phyloP scores from a whole-genome alignment of 148 eudicot species.

The Nepenthes mirabilis region DNA sequence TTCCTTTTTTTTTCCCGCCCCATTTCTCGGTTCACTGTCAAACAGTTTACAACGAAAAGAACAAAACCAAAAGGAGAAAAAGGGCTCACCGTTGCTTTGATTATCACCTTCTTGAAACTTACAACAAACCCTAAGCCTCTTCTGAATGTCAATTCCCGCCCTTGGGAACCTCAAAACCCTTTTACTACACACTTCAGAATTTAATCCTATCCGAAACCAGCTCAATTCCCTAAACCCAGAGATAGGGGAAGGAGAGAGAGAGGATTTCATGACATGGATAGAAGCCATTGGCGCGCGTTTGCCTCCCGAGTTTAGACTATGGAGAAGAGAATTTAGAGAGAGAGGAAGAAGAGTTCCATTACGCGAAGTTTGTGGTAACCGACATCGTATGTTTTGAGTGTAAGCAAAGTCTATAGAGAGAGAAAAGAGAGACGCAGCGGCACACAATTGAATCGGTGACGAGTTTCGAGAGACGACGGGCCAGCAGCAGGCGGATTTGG shows the following conservation, averaged over 20 bases:
- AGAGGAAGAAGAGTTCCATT: slow-evolving; percentile 14
- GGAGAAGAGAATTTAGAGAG: neutral
- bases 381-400: neutral
- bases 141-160: slow-evolving; percentile 9
- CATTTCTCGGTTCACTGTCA: too few species aligned
- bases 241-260: slow-evolving; percentile 16
- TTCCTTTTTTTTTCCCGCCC: neutral
- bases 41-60: neutral
- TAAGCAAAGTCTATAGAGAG: neutral
- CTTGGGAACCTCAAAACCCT: slow-evolving; percentile 14
- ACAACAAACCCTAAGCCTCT: slow-evolving; percentile 32
- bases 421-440: neutral
- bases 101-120: slow-evolving; percentile 35
- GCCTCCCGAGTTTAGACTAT: too few species aligned
- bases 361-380: neutral
- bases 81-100: slow-evolving; percentile 28
- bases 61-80: neutral
- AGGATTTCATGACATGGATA: slow-evolving; percentile 33
- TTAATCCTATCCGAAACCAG: slow-evolving; percentile 19
- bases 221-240: slow-evolving; percentile 14
- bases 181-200: slow-evolving; percentile 8
- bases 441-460: neutral
- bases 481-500: neutral
- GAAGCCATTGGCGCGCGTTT: slow-evolving; percentile 30
- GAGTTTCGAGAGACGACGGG: neutral